Base-by-base conservation (phyloP, 768 basidiomycete genomes). In the Trametes cingulata region DNA sequence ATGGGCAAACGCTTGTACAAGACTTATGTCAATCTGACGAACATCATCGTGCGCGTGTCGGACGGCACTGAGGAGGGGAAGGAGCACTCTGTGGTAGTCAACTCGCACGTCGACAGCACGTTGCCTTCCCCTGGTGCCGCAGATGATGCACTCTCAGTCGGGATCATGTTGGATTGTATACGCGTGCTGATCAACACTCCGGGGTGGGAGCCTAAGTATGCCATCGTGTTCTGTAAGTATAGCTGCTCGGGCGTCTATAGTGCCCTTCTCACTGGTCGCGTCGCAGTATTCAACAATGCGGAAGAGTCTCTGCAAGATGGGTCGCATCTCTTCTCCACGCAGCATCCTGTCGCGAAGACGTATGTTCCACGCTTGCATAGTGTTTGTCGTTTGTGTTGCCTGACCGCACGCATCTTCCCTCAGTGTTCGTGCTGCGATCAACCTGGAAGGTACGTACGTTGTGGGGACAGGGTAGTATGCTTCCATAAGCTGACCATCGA, bases 241-340 rank as follows among this genome's bases (percentile, higher is more conserved):
- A n/a, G n/a, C n/a, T 51, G 27, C 39, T 27, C 15, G 12, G 1
- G 36, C 13, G 15, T 40, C 12, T 24, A 2, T 9, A 53, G 9
- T 22, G 12, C 0, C 14, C 40, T 1, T 36, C 6, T 46, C 29
- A 22, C 29, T 25, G 14, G 53, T 47, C 37, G 13, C 17, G 40
- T 39, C 43, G 61, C n/a, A 95, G 93, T 98, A 61, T 97, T 96
- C 77, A 98, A 98, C 65, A 83, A 96, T 61, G 96, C 90, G 12
- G 95, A 98, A 73, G 95, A 98, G 71, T 93, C 90, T 1, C 76
- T 98, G 29, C 96, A 98, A 72, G 96, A 98, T 69, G 95, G 90
- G 0, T 95, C 93, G 0, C 95, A 98, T 74, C 78, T 97, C 4
- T 98, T 88, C 72, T 87, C 94, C 6, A 97, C 94, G 0, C 93